phyloP scores from a whole-genome alignment of 768 basidiomycete genomes.

The Tremella fuciformis region DNA sequence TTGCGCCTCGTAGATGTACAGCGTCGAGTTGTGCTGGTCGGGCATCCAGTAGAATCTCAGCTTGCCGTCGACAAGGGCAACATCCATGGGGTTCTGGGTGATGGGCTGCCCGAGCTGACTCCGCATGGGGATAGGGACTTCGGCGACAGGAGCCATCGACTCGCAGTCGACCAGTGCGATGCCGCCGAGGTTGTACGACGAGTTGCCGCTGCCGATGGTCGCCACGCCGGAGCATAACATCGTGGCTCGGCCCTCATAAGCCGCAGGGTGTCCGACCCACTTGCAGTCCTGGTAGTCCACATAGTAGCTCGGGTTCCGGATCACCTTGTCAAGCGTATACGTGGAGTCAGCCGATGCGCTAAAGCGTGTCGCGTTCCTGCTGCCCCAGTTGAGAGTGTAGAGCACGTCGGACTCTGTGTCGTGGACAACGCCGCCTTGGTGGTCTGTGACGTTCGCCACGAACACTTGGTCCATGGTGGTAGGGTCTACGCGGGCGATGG shows the following conservation, averaged over 20 bases:
- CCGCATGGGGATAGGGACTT: conserved; percentile 8
- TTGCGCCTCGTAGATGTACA: conserved; percentile 11
- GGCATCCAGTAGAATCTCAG: conserved; percentile 11
- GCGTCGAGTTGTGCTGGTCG: conserved; percentile 10
- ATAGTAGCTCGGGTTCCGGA: not conserved
- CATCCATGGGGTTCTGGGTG: not conserved
- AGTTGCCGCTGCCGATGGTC: conserved; percentile 3
- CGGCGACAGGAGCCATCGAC: conserved; percentile 18
- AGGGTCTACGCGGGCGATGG: too few species aligned
- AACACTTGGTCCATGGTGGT: too few species aligned
- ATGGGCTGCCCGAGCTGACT: too few species aligned
- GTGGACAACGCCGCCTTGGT: too few species aligned
- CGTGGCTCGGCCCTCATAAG: conserved; percentile 5
- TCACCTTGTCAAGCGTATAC: too few species aligned
- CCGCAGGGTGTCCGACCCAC: conserved; percentile 18
- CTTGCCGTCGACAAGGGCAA: conserved; percentile 6
- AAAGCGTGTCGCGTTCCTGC: too few species aligned
- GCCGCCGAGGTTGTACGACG: conserved; percentile 14
- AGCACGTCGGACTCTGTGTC: too few species aligned
- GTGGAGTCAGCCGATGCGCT: too few species aligned
- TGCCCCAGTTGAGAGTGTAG: too few species aligned
- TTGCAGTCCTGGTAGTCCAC: conserved; percentile 25
- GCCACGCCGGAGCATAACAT: conserved; percentile 23
- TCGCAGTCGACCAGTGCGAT: conserved; percentile 20
- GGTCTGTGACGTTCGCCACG: too few species aligned